These are phyloP conservation scores for Macrophomina pseudophaseolina DNA, from an alignment of 2,329 filamentous ascomycete species.

Conservation along the genomic window DNA sequence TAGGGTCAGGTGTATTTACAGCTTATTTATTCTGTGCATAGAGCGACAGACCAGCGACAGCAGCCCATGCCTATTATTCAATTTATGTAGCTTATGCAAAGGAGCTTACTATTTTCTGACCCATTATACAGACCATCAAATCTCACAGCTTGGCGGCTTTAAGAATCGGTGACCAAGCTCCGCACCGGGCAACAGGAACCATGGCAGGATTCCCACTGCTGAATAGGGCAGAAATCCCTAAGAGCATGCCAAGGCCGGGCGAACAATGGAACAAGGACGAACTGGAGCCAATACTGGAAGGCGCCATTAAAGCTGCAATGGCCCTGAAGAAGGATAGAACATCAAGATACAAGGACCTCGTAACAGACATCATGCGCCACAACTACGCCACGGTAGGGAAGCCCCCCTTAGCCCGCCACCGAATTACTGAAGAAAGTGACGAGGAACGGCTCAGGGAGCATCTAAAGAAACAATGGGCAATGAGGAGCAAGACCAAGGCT, in stretches of 20 bases:
- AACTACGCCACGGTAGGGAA: not conserved
- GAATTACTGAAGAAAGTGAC: not conserved
- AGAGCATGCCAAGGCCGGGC: not conserved
- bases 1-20: too few relatives aligned
- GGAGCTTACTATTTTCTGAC: too few relatives aligned
- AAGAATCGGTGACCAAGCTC: too few relatives aligned
- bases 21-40: too few relatives aligned
- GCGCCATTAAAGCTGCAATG: not conserved
- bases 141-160: too few relatives aligned
- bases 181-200: too few relatives aligned
- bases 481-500: not conserved
- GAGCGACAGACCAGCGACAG: too few relatives aligned
- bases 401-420: not conserved
- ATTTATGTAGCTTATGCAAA: too few relatives aligned
- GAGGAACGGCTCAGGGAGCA: not conserved
- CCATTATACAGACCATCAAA: too few relatives aligned
- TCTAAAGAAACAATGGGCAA: not conserved
- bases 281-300: not conserved
- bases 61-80: too few relatives aligned
- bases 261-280: slow-evolving; percentile 4
- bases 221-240: not conserved
- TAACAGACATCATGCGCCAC: not conserved
- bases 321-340: not conserved
- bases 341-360: not conserved
- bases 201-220: not conserved